These are phyloP conservation scores for Helicocarpus griseus DNA, from an alignment of 2,329 filamentous ascomycete genomes.

Conservation along the genomic window DNA sequence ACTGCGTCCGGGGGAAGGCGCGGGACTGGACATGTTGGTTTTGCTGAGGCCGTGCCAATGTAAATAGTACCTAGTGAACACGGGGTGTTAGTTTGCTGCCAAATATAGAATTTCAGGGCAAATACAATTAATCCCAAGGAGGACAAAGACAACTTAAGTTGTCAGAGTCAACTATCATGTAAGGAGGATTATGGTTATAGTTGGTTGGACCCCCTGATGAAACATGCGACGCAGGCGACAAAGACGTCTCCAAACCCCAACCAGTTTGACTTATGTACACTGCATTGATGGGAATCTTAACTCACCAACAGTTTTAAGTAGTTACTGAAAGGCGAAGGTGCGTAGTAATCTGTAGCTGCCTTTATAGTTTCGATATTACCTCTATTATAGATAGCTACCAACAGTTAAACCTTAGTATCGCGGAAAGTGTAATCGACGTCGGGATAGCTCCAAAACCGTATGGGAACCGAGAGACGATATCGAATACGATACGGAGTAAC, in stretches of 20 bases:
- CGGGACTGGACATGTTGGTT: slow-evolving; percentile 4
- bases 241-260: neutral
- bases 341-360: no score
- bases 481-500: neutral
- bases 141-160: neutral
- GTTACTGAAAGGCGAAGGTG: no score
- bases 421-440: no score
- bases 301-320: neutral
- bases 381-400: no score
- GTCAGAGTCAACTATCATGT: neutral
- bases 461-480: neutral
- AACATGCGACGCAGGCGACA: neutral
- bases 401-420: no score
- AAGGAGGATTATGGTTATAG: slow-evolving; percentile 1
- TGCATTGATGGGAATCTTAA: neutral
- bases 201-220: neutral
- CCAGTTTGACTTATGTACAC: neutral
- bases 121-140: neutral
- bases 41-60: neutral
- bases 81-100: neutral
- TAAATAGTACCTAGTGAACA: neutral
- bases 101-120: neutral
- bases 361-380: no score
- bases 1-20: slow-evolving; percentile 24
- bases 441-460: no score